Evolutionary conservation across 176 grass and related monocot species (phyloP).

Genomic region (Chrysopogon serrulatus): DNA sequence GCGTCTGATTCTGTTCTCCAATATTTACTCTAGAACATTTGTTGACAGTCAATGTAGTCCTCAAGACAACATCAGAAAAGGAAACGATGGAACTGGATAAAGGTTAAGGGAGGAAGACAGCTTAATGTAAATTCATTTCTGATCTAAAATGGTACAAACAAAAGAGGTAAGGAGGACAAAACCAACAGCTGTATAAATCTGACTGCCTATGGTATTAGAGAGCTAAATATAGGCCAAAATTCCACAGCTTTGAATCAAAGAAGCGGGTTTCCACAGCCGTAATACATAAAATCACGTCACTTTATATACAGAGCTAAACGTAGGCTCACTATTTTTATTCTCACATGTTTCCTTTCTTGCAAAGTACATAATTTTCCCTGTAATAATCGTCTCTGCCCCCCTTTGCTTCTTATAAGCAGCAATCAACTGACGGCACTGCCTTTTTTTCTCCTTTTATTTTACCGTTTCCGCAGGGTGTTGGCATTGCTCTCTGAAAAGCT

Average conservation of each 20-base stretch:
- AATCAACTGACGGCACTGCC: neutral
- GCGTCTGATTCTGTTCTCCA: too few species aligned
- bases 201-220: neutral
- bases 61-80: neutral
- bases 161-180: neutral
- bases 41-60: neutral
- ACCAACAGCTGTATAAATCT: neutral
- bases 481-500: neutral
- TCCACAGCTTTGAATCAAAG: slow-evolving; percentile 6
- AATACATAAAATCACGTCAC: slow-evolving; percentile 24
- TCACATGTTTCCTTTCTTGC: slow-evolving; percentile 13
- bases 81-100: neutral
- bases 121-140: neutral
- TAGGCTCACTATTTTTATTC: slow-evolving; percentile 30
- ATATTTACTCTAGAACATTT: neutral
- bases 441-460: neutral
- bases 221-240: neutral
- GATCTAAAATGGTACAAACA: neutral
- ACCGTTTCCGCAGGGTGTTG: neutral
- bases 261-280: slow-evolving; percentile 4
- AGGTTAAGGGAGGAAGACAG: neutral
- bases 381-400: neutral
- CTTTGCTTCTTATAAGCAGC: neutral
- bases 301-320: slow-evolving; percentile 38
- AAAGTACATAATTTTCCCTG: neutral